Evolutionary conservation across 768 basidiomycete genomes (phyloP).

Genomic region (Mycena filopes): DNA sequence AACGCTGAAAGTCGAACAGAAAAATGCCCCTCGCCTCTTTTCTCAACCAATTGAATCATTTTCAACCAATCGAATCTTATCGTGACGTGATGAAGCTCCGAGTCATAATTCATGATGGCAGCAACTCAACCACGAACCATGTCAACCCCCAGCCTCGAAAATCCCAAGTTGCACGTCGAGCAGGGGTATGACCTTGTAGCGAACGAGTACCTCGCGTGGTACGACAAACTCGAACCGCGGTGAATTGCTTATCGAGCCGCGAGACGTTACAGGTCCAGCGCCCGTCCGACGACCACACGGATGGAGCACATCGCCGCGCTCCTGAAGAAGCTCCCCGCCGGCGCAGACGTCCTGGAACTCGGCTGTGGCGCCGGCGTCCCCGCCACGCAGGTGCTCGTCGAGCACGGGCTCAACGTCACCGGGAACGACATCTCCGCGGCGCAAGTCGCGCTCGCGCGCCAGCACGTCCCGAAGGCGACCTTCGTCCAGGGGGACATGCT

Average conservation of each 20-base stretch:
- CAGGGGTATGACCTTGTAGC: constrained; percentile 19
- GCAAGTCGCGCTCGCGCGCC: constrained; percentile 39
- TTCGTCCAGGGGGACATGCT: constrained; percentile 44
- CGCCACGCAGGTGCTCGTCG: constrained; percentile 35
- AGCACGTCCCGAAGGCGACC: constrained; percentile 36
- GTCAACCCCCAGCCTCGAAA: constrained; percentile 20
- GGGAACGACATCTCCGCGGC: constrained; percentile 44
- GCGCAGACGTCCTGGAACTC: constrained; percentile 40
- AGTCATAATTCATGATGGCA: no score
- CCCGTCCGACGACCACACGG: constrained; percentile 36
- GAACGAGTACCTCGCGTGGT: constrained; percentile 26
- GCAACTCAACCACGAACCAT: no score
- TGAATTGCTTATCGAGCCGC: background rate
- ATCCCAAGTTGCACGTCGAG: constrained; percentile 24
- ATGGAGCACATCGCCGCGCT: constrained; percentile 35
- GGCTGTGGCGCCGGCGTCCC: constrained; percentile 45
- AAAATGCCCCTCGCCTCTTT: no score
- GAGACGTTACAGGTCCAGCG: constrained; percentile 30
- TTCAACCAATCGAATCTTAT: no score
- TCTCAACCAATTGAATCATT: no score
- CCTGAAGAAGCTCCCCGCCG: constrained; percentile 30
- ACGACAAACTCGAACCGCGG: background rate
- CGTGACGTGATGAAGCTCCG: no score
- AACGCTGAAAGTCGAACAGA: no score
- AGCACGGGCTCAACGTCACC: constrained; percentile 37